Conservation (phyloP, 768 basidiomycete genomes). For the Termitomyces bulborhizus region DNA sequence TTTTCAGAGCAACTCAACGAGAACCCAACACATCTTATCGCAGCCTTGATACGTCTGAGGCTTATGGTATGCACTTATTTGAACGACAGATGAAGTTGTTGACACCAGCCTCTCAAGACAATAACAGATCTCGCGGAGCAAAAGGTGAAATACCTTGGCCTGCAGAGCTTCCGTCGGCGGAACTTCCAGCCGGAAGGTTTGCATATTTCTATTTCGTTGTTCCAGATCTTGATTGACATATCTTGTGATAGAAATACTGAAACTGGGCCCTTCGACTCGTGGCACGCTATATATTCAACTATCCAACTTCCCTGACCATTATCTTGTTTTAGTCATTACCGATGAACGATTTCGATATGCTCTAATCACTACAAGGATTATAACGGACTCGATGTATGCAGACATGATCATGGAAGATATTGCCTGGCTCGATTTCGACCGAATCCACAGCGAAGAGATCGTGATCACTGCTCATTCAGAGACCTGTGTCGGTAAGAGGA, state of each 20-base stretch:
- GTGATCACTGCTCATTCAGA: slow-evolving; percentile 17
- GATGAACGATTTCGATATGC: slow-evolving; percentile 79
- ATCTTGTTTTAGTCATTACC: slow-evolving; percentile 78
- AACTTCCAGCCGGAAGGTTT: slow-evolving; percentile 64
- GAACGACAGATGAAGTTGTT: background rate
- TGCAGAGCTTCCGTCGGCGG: slow-evolving; percentile 63
- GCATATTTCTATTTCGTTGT: slow-evolving; percentile 2
- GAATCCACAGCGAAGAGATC: slow-evolving; percentile 49
- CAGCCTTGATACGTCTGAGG: slow-evolving; percentile 53
- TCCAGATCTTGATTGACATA: background rate
- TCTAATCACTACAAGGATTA: slow-evolving; percentile 59
- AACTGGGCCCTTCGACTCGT: slow-evolving; percentile 60
- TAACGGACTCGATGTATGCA: slow-evolving; percentile 48
- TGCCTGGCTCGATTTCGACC: slow-evolving; percentile 67
- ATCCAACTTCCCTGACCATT: slow-evolving; percentile 70
- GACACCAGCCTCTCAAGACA: slow-evolving; percentile 42
- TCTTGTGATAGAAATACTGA: slow-evolving; percentile 48
- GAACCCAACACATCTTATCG: slow-evolving; percentile 52
- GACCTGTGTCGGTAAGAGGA: slow-evolving; percentile 17
- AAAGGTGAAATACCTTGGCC: slow-evolving; percentile 81
- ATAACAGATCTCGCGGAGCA: slow-evolving; percentile 79
- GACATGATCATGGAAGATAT: slow-evolving; percentile 72
- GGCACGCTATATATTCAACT: slow-evolving; percentile 73
- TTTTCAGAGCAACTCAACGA: slow-evolving; percentile 65
- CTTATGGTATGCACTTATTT: slow-evolving; percentile 42